Evolutionary conservation across 306 rosid genomes (phyloP).

Genomic region (Quercus robur): DNA sequence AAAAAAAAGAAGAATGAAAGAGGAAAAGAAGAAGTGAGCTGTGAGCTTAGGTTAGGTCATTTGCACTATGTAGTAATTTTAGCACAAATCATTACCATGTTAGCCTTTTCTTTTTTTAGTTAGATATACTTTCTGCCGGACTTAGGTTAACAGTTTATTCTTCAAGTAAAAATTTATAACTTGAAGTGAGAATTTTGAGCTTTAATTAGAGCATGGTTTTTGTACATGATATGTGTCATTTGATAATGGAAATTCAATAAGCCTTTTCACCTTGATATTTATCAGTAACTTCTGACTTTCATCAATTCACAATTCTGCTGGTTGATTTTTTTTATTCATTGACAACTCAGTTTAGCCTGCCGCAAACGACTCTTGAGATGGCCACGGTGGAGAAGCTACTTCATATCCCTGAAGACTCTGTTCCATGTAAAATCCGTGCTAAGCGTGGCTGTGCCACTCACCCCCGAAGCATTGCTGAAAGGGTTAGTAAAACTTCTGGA

Average conservation of each 20-base stretch:
- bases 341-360: slow-evolving; percentile 68
- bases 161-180: not conserved
- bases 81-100: not conserved
- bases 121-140: not conserved
- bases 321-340: slow-evolving; percentile 7
- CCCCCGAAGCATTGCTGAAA: slow-evolving; percentile 96
- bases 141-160: not conserved
- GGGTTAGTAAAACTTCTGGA: slow-evolving; percentile 45
- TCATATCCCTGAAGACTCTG: slow-evolving; percentile 88
- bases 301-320: not conserved
- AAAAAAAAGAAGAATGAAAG: not conserved
- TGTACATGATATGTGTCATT: not conserved
- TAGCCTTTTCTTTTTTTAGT: not conserved
- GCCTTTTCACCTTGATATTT: too few relatives aligned
- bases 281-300: not conserved
- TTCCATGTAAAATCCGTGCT: slow-evolving; percentile 95
- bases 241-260: not conserved
- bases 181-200: not conserved
- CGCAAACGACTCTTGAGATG: slow-evolving; percentile 84
- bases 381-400: slow-evolving; percentile 68
- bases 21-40: not conserved
- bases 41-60: not conserved
- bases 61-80: not conserved
- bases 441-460: slow-evolving; percentile 99
- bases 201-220: not conserved